Percentiles rank a stretch among this genome's conserved stretches.
Conservation (phyloP, 345 rosid species). For the Eucalyptus sp. region DNA sequence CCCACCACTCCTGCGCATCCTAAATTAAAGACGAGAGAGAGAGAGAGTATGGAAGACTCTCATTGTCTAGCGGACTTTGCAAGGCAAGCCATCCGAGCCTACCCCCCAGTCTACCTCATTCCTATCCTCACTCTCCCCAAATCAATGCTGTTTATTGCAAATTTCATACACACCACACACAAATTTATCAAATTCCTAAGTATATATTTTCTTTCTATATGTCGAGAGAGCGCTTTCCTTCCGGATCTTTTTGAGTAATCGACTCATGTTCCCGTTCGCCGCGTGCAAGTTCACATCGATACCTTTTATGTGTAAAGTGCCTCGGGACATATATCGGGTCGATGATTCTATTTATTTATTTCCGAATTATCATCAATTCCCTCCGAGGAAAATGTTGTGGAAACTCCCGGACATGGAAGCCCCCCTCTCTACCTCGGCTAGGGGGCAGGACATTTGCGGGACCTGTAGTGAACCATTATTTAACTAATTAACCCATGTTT, state of each 20-base stretch:
- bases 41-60: neutral
- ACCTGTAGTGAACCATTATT: neutral
- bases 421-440: neutral
- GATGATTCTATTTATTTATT: neutral
- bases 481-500: neutral
- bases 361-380: neutral
- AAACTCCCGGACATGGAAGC: neutral
- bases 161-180: neutral
- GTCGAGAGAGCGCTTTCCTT: neutral
- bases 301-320: neutral
- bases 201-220: neutral
- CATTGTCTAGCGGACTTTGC: neutral
- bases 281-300: accelerated
- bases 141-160: neutral
- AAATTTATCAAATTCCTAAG: neutral
- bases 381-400: neutral
- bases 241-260: neutral
- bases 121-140: neutral
- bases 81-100: neutral
- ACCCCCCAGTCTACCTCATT: neutral
- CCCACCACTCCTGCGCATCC: conserved; percentile 8
- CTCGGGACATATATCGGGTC: too few relatives aligned
- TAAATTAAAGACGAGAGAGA: neutral
- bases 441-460: neutral
- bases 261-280: neutral